These are phyloP conservation scores for Fusarium sp. DNA, from an alignment of 2,329 filamentous ascomycete genomes.

Conservation along the genomic window DNA sequence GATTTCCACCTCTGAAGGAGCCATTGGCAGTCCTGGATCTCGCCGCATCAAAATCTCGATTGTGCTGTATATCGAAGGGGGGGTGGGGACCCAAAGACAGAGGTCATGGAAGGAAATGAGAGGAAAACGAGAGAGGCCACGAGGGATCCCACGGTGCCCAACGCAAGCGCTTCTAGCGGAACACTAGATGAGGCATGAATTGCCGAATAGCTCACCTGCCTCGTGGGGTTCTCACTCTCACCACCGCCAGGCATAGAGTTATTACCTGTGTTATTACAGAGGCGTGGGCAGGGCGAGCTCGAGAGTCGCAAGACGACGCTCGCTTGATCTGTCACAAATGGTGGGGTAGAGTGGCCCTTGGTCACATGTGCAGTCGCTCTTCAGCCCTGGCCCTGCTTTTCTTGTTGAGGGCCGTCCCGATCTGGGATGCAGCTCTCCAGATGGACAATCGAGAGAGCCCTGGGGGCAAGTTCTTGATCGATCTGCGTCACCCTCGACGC, in stretches of 20 bases:
- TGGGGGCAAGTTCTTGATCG: constrained; percentile 5
- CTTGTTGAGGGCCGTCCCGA: constrained; percentile 31
- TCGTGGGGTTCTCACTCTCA: constrained; percentile 23
- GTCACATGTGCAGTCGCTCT: constrained; percentile 33
- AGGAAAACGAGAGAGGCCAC: constrained; percentile 8
- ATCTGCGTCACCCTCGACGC: constrained; percentile 20
- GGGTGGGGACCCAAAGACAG: constrained; percentile 16
- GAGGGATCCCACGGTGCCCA: constrained; percentile 11
- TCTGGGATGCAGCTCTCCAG: constrained; percentile 33
- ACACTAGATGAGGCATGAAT: constrained; percentile 28
- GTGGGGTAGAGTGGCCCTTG: constrained; percentile 28
- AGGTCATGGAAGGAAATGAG: constrained; percentile 5
- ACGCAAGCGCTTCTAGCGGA: constrained; percentile 16
- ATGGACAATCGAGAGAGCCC: constrained; percentile 27
- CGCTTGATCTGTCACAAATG: constrained; percentile 35
- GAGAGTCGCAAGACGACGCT: constrained; percentile 16
- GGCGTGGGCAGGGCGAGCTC: constrained; percentile 4
- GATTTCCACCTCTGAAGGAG: constrained; percentile 31
- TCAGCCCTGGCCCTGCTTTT: constrained; percentile 22
- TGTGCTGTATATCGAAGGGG: constrained; percentile 22
- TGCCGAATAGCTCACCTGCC: constrained; percentile 12
- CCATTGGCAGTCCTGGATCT: constrained; percentile 41
- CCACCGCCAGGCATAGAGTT: constrained; percentile 1
- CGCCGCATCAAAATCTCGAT: constrained; percentile 42
- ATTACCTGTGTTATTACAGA: constrained; percentile 8